These are phyloP conservation scores for Podospora tetraspora DNA, from an alignment of 495 filamentous ascomycete genomes.

Conservation along the genomic window DNA sequence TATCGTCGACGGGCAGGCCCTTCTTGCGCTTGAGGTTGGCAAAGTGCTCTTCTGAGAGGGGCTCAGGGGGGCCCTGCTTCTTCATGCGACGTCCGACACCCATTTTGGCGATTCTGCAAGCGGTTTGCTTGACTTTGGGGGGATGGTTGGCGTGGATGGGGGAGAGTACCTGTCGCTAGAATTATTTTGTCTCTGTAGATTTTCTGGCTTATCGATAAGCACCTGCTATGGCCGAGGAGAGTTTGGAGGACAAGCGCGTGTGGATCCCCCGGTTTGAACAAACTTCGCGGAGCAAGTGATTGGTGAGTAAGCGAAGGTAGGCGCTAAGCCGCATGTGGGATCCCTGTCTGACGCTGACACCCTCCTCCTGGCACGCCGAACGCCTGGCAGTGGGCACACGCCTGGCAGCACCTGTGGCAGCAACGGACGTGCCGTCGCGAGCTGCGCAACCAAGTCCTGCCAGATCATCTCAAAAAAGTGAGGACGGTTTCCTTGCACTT, in stretches of 20 bases:
- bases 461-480: slow-evolving; percentile 32
- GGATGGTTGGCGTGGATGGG: slow-evolving; percentile 1
- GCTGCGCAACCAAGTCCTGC: slow-evolving; percentile 18
- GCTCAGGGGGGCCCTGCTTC: slow-evolving; percentile 84
- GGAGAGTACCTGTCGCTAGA: neutral
- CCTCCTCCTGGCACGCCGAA: slow-evolving; percentile 8
- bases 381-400: neutral
- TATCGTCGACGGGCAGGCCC: slow-evolving; percentile 46
- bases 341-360: slow-evolving; percentile 11
- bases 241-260: neutral
- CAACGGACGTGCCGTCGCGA: slow-evolving; percentile 11
- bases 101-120: slow-evolving; percentile 51
- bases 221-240: neutral
- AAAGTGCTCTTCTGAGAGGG: slow-evolving; percentile 74
- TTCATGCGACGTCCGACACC: slow-evolving; percentile 86
- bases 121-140: slow-evolving; percentile 7
- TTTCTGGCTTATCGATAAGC: slow-evolving; percentile 34
- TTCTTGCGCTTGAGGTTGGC: slow-evolving; percentile 72
- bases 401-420: slow-evolving; percentile 1
- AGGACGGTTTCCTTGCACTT: slow-evolving; percentile 10
- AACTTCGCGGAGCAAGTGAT: slow-evolving; percentile 1
- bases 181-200: slow-evolving; percentile 20
- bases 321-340: neutral
- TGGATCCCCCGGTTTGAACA: slow-evolving; percentile 1
- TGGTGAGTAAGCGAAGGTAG: slow-evolving; percentile 12